These are phyloP conservation scores for Mycosphaerella sp. DNA, from an alignment of 2,329 filamentous ascomycete species.

Conservation along the genomic window DNA sequence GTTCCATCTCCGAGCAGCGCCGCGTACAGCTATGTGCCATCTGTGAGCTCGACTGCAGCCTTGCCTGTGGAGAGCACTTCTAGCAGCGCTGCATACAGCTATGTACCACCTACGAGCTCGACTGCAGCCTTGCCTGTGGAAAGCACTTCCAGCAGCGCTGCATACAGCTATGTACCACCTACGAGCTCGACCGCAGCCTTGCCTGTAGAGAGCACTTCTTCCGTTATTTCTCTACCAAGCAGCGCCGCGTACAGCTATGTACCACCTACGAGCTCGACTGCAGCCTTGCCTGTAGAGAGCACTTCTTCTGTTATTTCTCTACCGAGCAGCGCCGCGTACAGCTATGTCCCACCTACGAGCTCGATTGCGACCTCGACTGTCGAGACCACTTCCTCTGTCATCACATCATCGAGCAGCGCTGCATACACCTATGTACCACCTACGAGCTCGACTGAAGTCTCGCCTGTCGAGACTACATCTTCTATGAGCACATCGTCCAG, in stretches of 20 bases:
- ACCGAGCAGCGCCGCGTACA: not conserved
- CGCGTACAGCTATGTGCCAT: not conserved
- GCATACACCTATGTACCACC: not conserved
- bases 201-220: not conserved
- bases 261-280: not conserved
- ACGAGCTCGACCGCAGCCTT: conserved; percentile 3
- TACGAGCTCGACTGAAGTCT: too few species aligned
- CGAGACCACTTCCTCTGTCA: not conserved
- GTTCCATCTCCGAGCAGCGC: not conserved
- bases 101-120: not conserved
- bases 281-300: conserved; percentile 2
- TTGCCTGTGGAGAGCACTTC: conserved; percentile 2
- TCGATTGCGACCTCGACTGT: conserved; percentile 5
- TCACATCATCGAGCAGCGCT: not conserved
- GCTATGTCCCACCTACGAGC: not conserved
- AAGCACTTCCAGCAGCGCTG: not conserved
- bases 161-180: not conserved
- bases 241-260: not conserved
- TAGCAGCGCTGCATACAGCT: not conserved
- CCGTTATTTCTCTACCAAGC: not conserved
- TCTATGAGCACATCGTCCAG: not conserved
- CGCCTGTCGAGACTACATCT: too few species aligned
- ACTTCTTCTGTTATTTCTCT: not conserved
- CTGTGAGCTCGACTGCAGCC: conserved; percentile 1
- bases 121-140: too few species aligned